Evolutionary conservation across 2,329 filamentous ascomycete genomes (phyloP).

Genomic region (Pyrenochaeta sp.): DNA sequence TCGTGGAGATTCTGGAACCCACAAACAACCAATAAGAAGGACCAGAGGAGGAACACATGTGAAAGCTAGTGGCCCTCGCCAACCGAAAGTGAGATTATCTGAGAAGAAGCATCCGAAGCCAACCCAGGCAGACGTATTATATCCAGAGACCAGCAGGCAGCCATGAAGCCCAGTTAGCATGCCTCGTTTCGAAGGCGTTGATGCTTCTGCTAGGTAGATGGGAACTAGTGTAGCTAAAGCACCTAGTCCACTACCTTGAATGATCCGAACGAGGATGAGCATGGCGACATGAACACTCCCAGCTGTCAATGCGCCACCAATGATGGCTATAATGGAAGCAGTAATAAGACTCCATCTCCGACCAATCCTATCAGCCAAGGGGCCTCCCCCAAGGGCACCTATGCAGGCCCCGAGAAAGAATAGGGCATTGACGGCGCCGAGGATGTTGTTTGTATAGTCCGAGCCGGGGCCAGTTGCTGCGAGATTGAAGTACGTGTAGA

Average conservation of each 20-base stretch:
- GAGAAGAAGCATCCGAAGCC: slow-evolving; percentile 40
- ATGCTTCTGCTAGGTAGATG: slow-evolving; percentile 36
- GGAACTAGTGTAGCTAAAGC: slow-evolving; percentile 32
- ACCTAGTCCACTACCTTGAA: slow-evolving; percentile 31
- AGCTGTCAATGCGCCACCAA: slow-evolving; percentile 27
- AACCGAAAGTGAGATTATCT: slow-evolving; percentile 44
- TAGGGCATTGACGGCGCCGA: slow-evolving; percentile 24
- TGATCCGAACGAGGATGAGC: slow-evolving; percentile 34
- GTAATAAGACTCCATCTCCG: slow-evolving; percentile 17
- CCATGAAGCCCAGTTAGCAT: slow-evolving; percentile 36
- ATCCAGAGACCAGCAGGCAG: slow-evolving; percentile 35
- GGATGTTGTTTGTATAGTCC: slow-evolving; percentile 27
- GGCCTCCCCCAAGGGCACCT: slow-evolving; percentile 11
- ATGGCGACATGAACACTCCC: slow-evolving; percentile 35
- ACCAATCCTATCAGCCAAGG: slow-evolving; percentile 19
- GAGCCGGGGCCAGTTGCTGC: slow-evolving; percentile 20
- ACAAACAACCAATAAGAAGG: slow-evolving; percentile 55
- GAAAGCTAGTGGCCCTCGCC: slow-evolving; percentile 58
- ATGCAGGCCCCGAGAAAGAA: slow-evolving; percentile 24
- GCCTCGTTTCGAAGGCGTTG: slow-evolving; percentile 31
- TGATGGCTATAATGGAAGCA: slow-evolving; percentile 16
- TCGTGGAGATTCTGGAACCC: slow-evolving; percentile 55
- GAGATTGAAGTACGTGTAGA: slow-evolving; percentile 30
- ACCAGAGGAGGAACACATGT: slow-evolving; percentile 60
- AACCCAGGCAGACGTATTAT: slow-evolving; percentile 50